These are phyloP conservation scores for Tulasnella sp. DNA, from an alignment of 768 basidiomycete genomes.

Conservation along the genomic window DNA sequence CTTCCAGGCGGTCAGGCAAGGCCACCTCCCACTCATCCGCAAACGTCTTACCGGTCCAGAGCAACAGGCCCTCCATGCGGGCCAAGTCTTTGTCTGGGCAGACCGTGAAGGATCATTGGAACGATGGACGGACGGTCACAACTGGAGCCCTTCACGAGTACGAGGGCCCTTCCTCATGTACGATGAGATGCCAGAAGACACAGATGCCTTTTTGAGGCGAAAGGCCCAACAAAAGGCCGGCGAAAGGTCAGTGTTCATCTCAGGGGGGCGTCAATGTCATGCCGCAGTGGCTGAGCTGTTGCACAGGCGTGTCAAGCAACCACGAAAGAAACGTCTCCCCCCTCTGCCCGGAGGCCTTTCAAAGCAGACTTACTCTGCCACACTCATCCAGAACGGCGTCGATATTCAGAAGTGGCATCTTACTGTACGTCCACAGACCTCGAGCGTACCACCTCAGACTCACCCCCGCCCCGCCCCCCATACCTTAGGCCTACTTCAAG, in stretches of 20 bases:
- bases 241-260: constrained; percentile 27
- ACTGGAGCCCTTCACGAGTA: constrained; percentile 30
- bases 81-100: constrained; percentile 34
- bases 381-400: constrained; percentile 30
- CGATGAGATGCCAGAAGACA: constrained; percentile 33
- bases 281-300: neutral
- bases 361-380: constrained; percentile 34
- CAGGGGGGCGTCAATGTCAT: neutral
- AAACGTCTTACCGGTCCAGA: constrained; percentile 36
- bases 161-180: constrained; percentile 34
- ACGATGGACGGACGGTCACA: constrained; percentile 32
- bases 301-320: constrained; percentile 32
- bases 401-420: constrained; percentile 34
- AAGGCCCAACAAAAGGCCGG: constrained; percentile 26
- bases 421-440: constrained; percentile 6
- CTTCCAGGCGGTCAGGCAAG: constrained; percentile 37
- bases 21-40: constrained; percentile 37
- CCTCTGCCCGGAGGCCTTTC: constrained; percentile 34
- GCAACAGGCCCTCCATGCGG: constrained; percentile 33
- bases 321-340: constrained; percentile 34
- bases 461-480: neutral
- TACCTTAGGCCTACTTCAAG: constrained; percentile 31
- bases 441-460: neutral
- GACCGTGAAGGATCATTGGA: constrained; percentile 33
- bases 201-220: constrained; percentile 28